phyloP scores from a whole-genome alignment of 371 early-diverging fungal genomes.

The Mortierella sp. region DNA sequence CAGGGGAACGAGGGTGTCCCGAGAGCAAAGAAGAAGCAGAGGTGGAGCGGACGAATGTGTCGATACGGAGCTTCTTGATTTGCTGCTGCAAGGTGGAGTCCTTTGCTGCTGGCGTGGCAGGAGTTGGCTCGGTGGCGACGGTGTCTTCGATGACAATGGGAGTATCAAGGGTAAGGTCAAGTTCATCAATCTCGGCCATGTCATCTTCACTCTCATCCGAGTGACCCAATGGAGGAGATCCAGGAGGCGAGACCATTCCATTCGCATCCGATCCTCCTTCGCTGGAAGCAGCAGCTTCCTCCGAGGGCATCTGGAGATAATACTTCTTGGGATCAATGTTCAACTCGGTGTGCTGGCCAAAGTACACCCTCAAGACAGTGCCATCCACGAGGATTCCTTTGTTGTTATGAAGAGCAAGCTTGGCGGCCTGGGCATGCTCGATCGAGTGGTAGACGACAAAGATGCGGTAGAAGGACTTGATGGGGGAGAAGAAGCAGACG shows the following conservation, averaged over 20 bases:
- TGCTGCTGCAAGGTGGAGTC: constrained; percentile 6
- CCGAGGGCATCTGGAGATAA: constrained; percentile 75
- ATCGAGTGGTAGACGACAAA: constrained; percentile 62
- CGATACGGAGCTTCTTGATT: constrained; percentile 42
- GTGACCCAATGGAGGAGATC: constrained; percentile 87
- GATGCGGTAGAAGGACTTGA: constrained; percentile 50
- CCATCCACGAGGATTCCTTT: constrained; percentile 10
- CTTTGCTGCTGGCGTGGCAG: constrained; percentile 24
- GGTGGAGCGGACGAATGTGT: constrained; percentile 22
- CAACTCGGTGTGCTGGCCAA: constrained; percentile 72
- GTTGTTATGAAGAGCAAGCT: constrained; percentile 60
- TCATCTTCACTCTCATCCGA: constrained; percentile 75
- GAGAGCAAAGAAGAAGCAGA: constrained; percentile 3
- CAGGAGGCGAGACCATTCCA: constrained; percentile 86
- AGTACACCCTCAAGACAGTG: constrained; percentile 69
- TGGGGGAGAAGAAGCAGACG: constrained; percentile 55
- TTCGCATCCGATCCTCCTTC: constrained; percentile 23
- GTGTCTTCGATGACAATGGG: not conserved
- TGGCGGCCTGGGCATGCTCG: constrained; percentile 62
- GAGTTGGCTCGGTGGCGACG: not conserved
- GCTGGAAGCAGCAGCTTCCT: constrained; percentile 63
- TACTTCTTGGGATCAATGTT: constrained; percentile 62
- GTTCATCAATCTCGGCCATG: constrained; percentile 73
- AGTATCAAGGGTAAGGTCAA: constrained; percentile 36
- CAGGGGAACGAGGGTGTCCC: constrained; percentile 16